These are phyloP conservation scores for Mortierella sp. DNA, from an alignment of 371 early-diverging fungal genomes.

Conservation along the genomic window DNA sequence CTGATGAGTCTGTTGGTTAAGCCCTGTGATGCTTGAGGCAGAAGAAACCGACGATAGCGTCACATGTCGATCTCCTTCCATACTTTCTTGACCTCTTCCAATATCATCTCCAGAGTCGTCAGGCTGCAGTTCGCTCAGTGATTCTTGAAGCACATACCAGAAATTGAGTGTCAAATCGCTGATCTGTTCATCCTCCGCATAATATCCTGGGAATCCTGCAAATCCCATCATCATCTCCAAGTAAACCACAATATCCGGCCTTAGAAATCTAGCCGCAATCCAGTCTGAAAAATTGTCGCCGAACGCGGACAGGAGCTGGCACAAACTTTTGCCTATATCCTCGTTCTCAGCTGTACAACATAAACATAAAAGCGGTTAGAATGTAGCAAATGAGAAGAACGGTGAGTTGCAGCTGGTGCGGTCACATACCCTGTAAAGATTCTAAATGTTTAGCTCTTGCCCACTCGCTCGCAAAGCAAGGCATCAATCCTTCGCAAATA, in stretches of 20 bases:
- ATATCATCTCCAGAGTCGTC: slow-evolving; percentile 46
- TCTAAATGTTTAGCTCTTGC: slow-evolving; percentile 61
- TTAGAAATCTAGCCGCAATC: slow-evolving; percentile 62
- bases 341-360: slow-evolving; percentile 65
- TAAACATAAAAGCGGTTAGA: slow-evolving; percentile 16
- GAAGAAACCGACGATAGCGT: slow-evolving; percentile 46
- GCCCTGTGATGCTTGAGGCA: slow-evolving; percentile 41
- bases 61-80: slow-evolving; percentile 42
- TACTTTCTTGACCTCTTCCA: slow-evolving; percentile 14
- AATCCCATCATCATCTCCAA: slow-evolving; percentile 77
- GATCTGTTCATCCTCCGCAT: slow-evolving; percentile 77
- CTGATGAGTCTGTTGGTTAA: slow-evolving; percentile 32
- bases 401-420: too few relatives aligned
- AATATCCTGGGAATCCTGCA: slow-evolving; percentile 78
- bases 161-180: slow-evolving; percentile 79
- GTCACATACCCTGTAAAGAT: slow-evolving; percentile 60
- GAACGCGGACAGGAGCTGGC: slow-evolving; percentile 72
- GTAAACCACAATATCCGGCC: slow-evolving; percentile 61
- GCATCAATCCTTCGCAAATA: slow-evolving; percentile 65
- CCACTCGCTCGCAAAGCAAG: slow-evolving; percentile 67
- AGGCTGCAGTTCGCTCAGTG: slow-evolving; percentile 56
- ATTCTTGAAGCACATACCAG: slow-evolving; percentile 82
- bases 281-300: slow-evolving; percentile 80
- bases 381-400: slow-evolving; percentile 15
- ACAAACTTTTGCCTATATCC: slow-evolving; percentile 65